These are phyloP conservation scores for Wickerhamiella sorbophila DNA, from an alignment of 805 yeast genomes.

Conservation along the genomic window DNA sequence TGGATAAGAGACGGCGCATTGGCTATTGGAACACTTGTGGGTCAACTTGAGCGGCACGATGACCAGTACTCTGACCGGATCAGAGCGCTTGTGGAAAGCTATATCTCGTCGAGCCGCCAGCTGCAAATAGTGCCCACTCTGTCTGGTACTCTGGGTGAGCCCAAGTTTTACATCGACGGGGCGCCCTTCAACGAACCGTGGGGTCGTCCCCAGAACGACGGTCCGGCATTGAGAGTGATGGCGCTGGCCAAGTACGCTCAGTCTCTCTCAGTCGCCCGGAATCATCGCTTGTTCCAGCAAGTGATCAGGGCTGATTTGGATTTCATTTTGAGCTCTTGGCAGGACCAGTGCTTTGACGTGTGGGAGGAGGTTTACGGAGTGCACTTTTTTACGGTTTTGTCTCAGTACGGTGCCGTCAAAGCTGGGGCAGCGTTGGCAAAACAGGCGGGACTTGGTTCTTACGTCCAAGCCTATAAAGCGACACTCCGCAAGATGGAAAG, in stretches of 20 bases:
- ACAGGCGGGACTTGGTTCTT: constrained; percentile 7
- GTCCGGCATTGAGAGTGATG: constrained; percentile 71
- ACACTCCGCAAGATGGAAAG: constrained; percentile 2
- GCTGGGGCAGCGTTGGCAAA: constrained; percentile 34
- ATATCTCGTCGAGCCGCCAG: constrained; percentile 41
- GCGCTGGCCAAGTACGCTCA: constrained; percentile 45
- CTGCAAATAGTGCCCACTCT: constrained; percentile 57
- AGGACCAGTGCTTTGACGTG: constrained; percentile 55
- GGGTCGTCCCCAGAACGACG: constrained; percentile 96
- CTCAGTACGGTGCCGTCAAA: constrained; percentile 55
- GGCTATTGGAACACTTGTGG: constrained; percentile 42
- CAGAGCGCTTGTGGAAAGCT: constrained; percentile 35
- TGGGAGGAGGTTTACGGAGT: constrained; percentile 78
- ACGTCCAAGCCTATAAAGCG: constrained; percentile 3
- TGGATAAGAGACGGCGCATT: constrained; percentile 90
- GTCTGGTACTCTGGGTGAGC: constrained; percentile 85
- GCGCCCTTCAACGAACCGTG: constrained; percentile 48
- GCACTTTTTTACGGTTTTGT: constrained; percentile 68
- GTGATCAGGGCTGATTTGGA: constrained; percentile 56
- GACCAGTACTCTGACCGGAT: constrained; percentile 32
- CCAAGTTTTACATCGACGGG: constrained; percentile 63
- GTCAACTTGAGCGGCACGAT: constrained; percentile 12
- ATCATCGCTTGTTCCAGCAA: constrained; percentile 30
- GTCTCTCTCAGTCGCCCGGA: constrained; percentile 26
- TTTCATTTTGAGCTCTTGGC: constrained; percentile 52